Base-by-base conservation (phyloP, 2,329 filamentous ascomycete species). In the Chlorencoelia australis region DNA sequence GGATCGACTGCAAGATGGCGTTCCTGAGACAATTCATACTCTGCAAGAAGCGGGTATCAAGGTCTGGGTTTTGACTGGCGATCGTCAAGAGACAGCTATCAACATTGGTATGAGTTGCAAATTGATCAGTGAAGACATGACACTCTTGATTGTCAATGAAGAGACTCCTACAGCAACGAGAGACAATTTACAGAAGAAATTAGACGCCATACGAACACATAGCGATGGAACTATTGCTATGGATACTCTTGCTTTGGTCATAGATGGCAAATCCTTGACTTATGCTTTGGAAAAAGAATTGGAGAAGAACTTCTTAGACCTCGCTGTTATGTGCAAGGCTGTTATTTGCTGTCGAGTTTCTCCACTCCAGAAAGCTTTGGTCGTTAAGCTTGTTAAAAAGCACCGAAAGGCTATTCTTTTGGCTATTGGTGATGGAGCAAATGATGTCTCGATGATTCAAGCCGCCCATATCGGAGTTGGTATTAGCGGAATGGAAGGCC, bases 81-180 rank as follows among this genome's bases (percentile, higher is more conserved):
- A 98, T 66, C 77, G 91, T 52, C 93, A 98, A 62, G 91, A 98
- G 62, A 98, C 91, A 18, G 91, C 91, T 39, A 98, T 98, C 72
- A 98, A 98, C 59, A 98, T 98, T 49, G 91, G 93, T 46, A 98
- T 98, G 91, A 95, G 87, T 59, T 98, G 91, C 65, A 96, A 96
- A 64, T 73, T 98, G 33, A 85, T 98, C 42, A 94, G 87, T 48
- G 91, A 98, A 61, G 93, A 98, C 52, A 98, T 98, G 91, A 94
- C 91, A 55, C 71, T 98, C 8, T 67, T 98, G 37, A 95, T 98
- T 50, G 73, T 98, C 54, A 98, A 98, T 54, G 91, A 98, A 57
- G 88, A 96, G 51, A 72, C 66, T 32, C 71, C 86, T 10, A 67
- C 71, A 22, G 83, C 77, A 4, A 96, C 91, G 4, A 72, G 84